These are phyloP conservation scores for Entomophthora muscae DNA, from an alignment of 371 early-diverging fungal genomes.

Conservation along the genomic window DNA sequence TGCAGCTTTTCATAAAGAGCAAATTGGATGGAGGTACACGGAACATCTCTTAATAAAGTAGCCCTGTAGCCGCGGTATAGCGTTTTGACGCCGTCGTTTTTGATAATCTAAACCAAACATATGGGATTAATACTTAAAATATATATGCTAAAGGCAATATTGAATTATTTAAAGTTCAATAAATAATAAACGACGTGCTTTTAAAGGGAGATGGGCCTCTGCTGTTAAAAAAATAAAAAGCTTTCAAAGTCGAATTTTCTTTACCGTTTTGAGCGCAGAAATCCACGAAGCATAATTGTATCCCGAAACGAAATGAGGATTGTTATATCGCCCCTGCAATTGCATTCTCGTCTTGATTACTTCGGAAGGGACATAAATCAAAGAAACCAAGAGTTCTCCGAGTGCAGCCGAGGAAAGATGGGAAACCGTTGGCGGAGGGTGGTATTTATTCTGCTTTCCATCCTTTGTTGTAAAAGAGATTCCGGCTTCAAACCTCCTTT, in stretches of 20 bases:
- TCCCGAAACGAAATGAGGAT: constrained; percentile 52
- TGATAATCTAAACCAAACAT: constrained; percentile 26
- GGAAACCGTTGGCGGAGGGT: constrained; percentile 33
- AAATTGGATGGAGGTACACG: constrained; percentile 52
- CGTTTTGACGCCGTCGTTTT: constrained; percentile 37
- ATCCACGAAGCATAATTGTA: constrained; percentile 53
- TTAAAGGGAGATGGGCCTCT: too few species aligned
- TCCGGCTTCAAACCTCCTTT: constrained; percentile 12
- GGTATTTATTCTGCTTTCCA: constrained; percentile 29
- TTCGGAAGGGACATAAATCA: constrained; percentile 62
- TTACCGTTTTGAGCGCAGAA: constrained; percentile 48
- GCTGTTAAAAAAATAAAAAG: constrained; percentile 6
- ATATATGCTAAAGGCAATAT: too few species aligned
- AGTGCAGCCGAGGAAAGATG: constrained; percentile 47
- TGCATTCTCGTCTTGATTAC: constrained; percentile 59
- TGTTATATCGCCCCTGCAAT: constrained; percentile 59
- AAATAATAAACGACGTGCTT: too few species aligned
- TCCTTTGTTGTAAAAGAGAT: background rate
- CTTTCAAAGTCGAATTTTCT: too few species aligned
- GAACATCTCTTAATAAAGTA: constrained; percentile 46
- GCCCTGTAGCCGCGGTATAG: constrained; percentile 47
- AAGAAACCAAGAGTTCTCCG: constrained; percentile 51
- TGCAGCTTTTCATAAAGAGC: constrained; percentile 39
- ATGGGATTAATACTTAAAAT: constrained; percentile 2
- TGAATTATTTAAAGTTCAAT: too few species aligned